A percentile compares a stretch with the other conserved stretches of the same genome.
These are phyloP conservation scores for Wilhelminamyces savonicus DNA, from an alignment of 805 yeast species.

Conservation along the genomic window DNA sequence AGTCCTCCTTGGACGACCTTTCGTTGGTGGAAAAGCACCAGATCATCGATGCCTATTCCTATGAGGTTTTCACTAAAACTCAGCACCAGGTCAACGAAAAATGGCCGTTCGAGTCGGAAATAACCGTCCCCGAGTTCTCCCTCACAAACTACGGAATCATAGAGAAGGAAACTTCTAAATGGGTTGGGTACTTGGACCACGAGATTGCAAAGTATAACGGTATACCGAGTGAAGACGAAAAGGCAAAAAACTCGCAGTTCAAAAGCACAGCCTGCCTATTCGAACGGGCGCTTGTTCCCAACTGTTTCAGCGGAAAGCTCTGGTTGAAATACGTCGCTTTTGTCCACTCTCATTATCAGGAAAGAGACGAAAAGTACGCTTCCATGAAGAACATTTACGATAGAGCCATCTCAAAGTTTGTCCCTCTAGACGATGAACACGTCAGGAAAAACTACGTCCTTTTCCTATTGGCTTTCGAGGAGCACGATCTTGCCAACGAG, in stretches of 20 bases:
- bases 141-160: slow-evolving; percentile 28
- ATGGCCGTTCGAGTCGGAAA: slow-evolving; percentile 68
- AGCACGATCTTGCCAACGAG: slow-evolving; percentile 17
- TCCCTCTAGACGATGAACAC: slow-evolving; percentile 22
- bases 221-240: no score
- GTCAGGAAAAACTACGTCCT: slow-evolving; percentile 20
- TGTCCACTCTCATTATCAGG: slow-evolving; percentile 25
- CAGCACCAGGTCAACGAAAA: slow-evolving; percentile 49
- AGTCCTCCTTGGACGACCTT: slow-evolving; percentile 15
- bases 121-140: slow-evolving; percentile 55
- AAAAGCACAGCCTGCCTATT: slow-evolving; percentile 44
- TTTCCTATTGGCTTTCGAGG: slow-evolving; percentile 13
- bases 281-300: slow-evolving; percentile 69
- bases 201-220: slow-evolving; percentile 32
- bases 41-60: slow-evolving; percentile 39
- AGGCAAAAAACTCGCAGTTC: slow-evolving; percentile 3
- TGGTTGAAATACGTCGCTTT: slow-evolving; percentile 69
- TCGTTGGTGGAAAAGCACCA: slow-evolving; percentile 34
- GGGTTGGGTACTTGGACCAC: slow-evolving; percentile 60
- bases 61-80: slow-evolving; percentile 37
- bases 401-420: slow-evolving; percentile 40
- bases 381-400: slow-evolving; percentile 40
- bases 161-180: slow-evolving; percentile 39
- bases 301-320: slow-evolving; percentile 49
- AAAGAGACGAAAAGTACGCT: slow-evolving; percentile 14